Evolutionary conservation across 805 yeast species (phyloP).

Genomic region (Saturnispora zaruensis): DNA sequence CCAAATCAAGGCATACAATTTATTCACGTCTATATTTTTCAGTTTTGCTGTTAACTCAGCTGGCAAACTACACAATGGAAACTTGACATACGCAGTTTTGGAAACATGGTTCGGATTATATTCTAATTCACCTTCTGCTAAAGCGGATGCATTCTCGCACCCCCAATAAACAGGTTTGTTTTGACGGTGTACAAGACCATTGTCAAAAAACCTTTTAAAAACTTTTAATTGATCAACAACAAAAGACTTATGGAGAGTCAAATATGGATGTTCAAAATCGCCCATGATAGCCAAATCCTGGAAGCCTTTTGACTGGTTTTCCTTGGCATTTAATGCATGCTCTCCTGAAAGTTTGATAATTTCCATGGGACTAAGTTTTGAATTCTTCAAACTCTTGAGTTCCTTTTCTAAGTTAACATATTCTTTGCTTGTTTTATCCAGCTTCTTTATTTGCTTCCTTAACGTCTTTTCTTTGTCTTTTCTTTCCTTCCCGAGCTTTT

Average conservation of each 20-base stretch:
- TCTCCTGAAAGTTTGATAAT: conserved; percentile 56
- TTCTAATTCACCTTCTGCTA: conserved; percentile 95
- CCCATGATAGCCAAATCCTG: conserved; percentile 71
- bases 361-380: conserved; percentile 36
- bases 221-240: conserved; percentile 69
- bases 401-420: conserved; percentile 8
- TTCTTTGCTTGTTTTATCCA: conserved; percentile 11
- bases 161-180: conserved; percentile 98
- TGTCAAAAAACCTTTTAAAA: conserved; percentile 55
- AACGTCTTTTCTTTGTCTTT: conserved; percentile 24
- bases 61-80: conserved; percentile 37
- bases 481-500: conserved; percentile 31
- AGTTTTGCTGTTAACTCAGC: conserved; percentile 14
- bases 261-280: conserved; percentile 66
- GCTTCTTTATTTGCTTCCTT: conserved; percentile 21
- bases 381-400: conserved; percentile 12
- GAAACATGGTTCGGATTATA: conserved; percentile 68
- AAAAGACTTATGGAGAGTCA: conserved; percentile 62
- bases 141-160: conserved; percentile 83
- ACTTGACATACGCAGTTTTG: conserved; percentile 58
- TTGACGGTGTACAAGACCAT: conserved; percentile 69
- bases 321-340: conserved; percentile 63
- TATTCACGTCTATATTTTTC: conserved; percentile 11
- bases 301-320: conserved; percentile 56
- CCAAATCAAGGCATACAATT: conserved; percentile 57